Base-by-base conservation (phyloP, 192 early-diverging fungal genomes). In the Entomortierella chlamydospora region DNA sequence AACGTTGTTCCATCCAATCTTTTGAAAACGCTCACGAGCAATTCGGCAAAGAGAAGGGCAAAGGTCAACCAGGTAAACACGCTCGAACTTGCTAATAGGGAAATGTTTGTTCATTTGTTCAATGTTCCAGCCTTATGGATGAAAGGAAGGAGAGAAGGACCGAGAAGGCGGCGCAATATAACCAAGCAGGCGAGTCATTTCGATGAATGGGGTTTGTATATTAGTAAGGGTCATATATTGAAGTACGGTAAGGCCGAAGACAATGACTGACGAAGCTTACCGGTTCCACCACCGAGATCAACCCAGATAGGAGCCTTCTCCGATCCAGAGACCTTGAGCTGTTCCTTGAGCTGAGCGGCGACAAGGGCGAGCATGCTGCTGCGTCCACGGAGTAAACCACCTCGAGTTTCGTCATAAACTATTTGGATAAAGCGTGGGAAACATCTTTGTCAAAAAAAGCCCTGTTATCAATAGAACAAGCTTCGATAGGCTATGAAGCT, bases 341-440 rank as follows among this genome's bases (percentile, higher is more conserved):
- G 80, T 11, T 84, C 82, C 42, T 67, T 82, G 10, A 95, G 82
- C 68, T 95, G 92, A 22, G 93, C 94, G 22, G 93, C 93, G 52
- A 91, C 90, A n/a, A 95, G 84, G 30, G 88, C 88, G n/a, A 96
- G 84, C 91, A 94, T 94, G 37, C 91, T 93, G 61, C 70, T 87
- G 29, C 93, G 84, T 28, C 94, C 93, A 57, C 93, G 89, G 28
- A 96, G 82, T 50, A 96, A 80, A 42, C 89, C 68, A 17, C 83
- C 70, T 29, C 94, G 90, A 23, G 94, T 93, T 1, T 87, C 87
- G 65, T 96, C 94, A 67, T 93, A 96, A 11, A 94, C 87, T 87
- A 59, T 41, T 37, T 28, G 30, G 47, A 2, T 53, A n/a, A 64
- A 28, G 50, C 49, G 62, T 59, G 57, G 39, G 57, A 42, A 15